phyloP scores from a whole-genome alignment of 129 eudicot genomes.

The Gnaphalium uliginosum region DNA sequence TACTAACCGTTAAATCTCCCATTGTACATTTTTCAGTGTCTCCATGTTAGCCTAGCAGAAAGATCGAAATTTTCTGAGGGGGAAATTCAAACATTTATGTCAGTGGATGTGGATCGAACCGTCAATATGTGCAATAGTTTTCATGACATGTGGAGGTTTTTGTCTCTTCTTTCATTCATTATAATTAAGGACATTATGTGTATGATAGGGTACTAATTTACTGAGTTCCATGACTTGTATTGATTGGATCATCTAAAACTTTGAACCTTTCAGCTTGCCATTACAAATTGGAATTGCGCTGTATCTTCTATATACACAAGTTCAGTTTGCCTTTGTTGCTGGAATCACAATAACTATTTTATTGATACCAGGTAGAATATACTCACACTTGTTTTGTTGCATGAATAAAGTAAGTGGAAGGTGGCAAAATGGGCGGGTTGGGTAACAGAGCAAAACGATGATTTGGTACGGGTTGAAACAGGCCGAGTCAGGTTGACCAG shows the following conservation, averaged over 20 bases:
- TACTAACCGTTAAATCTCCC: constrained; percentile 1
- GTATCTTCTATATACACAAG: constrained; percentile 85
- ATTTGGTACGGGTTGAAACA: background rate
- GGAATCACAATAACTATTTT: constrained; percentile 79
- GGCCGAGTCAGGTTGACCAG: background rate
- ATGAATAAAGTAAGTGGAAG: background rate
- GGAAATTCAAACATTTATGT: constrained; percentile 97
- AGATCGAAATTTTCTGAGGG: constrained; percentile 85
- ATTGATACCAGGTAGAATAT: constrained; percentile 80
- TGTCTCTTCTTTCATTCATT: constrained; percentile 11
- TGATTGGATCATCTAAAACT: constrained; percentile 11
- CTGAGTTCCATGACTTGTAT: constrained; percentile 9
- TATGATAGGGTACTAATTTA: background rate
- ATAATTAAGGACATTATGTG: background rate
- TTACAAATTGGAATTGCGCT: constrained; percentile 89
- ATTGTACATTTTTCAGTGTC: constrained; percentile 59
- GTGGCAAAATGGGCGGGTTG: background rate
- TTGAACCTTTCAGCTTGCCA: constrained; percentile 77
- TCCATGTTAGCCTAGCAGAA: constrained; percentile 68
- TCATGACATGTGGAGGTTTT: constrained; percentile 96
- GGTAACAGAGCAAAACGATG: background rate
- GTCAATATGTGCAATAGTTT: constrained; percentile 89
- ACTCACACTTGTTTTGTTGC: constrained; percentile 7
- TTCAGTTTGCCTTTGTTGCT: constrained; percentile 87
- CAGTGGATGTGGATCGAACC: constrained; percentile 89